Conservation (phyloP, 306 rosid genomes). For the Dalbergia oliveri region DNA sequence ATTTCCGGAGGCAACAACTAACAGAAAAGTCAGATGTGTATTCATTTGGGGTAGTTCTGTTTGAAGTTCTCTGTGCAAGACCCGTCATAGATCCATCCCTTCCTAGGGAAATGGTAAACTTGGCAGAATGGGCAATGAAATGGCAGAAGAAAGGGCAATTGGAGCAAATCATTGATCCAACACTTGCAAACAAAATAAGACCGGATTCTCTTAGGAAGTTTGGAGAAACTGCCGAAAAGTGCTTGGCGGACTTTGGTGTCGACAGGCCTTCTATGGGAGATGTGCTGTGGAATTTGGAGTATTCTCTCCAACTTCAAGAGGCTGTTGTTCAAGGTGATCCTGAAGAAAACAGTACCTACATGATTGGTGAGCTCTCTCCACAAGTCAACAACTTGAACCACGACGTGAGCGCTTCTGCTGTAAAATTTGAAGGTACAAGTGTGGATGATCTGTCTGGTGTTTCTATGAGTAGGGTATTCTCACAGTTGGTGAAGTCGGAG, state of each 20-base stretch:
- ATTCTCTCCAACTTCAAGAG: constrained; percentile 86
- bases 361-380: constrained; percentile 86
- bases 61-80: constrained; percentile 87
- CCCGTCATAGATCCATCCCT: constrained; percentile 92
- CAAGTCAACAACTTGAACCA: constrained; percentile 71
- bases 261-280: constrained; percentile 96
- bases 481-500: constrained; percentile 87
- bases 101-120: constrained; percentile 84
- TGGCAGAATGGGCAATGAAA: constrained; percentile 96
- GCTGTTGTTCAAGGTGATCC: constrained; percentile 72
- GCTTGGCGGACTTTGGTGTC: constrained; percentile 84
- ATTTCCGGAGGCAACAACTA: constrained; percentile 85
- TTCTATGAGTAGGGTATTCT: constrained; percentile 91
- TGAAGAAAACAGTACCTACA: constrained; percentile 86
- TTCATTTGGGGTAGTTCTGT: constrained; percentile 90
- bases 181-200: constrained; percentile 70
- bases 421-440: constrained; percentile 52
- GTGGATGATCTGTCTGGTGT: constrained; percentile 86
- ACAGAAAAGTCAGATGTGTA: constrained; percentile 91
- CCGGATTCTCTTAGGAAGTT: constrained; percentile 86
- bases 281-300: constrained; percentile 87
- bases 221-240: constrained; percentile 91
- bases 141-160: constrained; percentile 86
- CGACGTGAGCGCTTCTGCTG: constrained; percentile 55
- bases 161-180: constrained; percentile 76